phyloP scores from a whole-genome alignment of 768 basidiomycete species.

The Collybiopsis luxurians region DNA sequence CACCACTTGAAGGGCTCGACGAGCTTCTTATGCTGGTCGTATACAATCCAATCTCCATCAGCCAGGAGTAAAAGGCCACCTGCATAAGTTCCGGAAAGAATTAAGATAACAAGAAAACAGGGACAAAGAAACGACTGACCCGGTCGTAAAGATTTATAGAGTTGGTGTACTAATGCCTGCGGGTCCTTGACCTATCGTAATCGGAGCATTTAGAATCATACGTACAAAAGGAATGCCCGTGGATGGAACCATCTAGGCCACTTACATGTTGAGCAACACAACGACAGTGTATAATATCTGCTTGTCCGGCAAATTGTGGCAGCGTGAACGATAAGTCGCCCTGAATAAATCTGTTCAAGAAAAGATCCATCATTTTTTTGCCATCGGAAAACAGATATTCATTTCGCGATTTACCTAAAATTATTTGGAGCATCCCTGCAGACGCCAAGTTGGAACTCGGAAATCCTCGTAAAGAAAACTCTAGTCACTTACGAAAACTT shows the following conservation, averaged over 20 bases:
- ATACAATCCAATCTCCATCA: slow-evolving; percentile 19
- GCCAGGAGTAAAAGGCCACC: slow-evolving; percentile 21
- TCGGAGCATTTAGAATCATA: not conserved
- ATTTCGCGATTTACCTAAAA: slow-evolving; percentile 3
- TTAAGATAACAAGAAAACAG: not conserved
- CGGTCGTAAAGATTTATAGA: slow-evolving; percentile 18
- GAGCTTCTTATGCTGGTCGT: slow-evolving; percentile 14
- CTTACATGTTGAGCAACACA: slow-evolving; percentile 23
- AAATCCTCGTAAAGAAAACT: not conserved
- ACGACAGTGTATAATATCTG: slow-evolving; percentile 25
- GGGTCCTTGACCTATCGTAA: slow-evolving; percentile 15
- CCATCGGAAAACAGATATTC: not conserved
- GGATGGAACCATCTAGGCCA: no score
- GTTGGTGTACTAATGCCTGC: slow-evolving; percentile 10
- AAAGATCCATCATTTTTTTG: not conserved
- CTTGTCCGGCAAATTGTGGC: slow-evolving; percentile 15
- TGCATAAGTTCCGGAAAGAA: slow-evolving; percentile 3
- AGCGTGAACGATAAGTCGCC: slow-evolving; percentile 20
- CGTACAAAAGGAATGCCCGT: not conserved
- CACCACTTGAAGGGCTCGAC: slow-evolving; percentile 16
- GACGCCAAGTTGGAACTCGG: not conserved
- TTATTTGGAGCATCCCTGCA: slow-evolving; percentile 11
- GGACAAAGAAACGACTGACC: slow-evolving; percentile 10
- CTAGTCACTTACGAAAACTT: slow-evolving; percentile 12
- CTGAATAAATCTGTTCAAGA: slow-evolving; percentile 18